Conservation (phyloP, 2,329 filamentous ascomycete species). For the Alternaria burnsii region DNA sequence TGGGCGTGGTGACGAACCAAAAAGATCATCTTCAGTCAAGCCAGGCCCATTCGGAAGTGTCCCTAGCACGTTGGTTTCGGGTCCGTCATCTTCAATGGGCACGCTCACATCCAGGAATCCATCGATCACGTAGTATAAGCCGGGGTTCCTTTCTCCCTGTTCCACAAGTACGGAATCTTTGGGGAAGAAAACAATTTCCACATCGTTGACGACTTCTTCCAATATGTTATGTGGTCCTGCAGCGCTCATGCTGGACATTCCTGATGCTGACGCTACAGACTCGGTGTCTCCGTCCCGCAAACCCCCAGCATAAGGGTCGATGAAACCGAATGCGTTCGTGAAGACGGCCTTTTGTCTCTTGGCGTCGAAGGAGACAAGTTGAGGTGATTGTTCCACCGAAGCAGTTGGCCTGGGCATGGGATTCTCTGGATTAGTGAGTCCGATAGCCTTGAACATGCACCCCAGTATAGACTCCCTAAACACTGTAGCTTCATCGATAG, state of each 20-base stretch:
- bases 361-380: constrained; percentile 83
- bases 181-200: constrained; percentile 97
- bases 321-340: constrained; percentile 88
- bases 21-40: constrained; percentile 49
- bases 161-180: constrained; percentile 94
- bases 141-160: constrained; percentile 95
- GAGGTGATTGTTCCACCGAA: constrained; percentile 86
- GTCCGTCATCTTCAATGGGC: constrained; percentile 71
- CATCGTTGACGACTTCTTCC: constrained; percentile 86
- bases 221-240: constrained; percentile 71
- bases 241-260: constrained; percentile 59
- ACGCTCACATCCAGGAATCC: constrained; percentile 95
- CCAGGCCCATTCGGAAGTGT: constrained; percentile 48
- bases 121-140: constrained; percentile 96
- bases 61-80: constrained; percentile 55
- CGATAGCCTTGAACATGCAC: constrained; percentile 95
- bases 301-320: constrained; percentile 77
- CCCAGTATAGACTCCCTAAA: constrained; percentile 92
- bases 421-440: constrained; percentile 74
- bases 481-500: constrained; percentile 84
- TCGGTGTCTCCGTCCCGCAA: constrained; percentile 85
- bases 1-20: constrained; percentile 39
- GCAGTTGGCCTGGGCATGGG: constrained; percentile 67
- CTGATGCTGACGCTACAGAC: constrained; percentile 70
- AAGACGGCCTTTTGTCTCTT: constrained; percentile 81